Evolutionary conservation across 495 filamentous ascomycete species (phyloP).

Genomic region (Thermothielavioides terrestris): DNA sequence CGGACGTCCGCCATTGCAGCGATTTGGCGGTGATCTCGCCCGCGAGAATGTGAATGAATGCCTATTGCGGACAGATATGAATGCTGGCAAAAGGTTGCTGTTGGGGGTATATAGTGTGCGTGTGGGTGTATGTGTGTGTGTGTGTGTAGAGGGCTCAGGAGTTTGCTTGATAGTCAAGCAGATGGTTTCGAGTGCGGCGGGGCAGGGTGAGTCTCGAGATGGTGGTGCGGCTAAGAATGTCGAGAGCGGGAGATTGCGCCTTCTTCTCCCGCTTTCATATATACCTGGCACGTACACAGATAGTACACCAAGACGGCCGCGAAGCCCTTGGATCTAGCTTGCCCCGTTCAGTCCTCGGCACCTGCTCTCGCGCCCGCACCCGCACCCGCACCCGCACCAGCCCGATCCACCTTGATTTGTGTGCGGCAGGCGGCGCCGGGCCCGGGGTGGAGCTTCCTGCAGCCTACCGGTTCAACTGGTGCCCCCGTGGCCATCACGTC

Average conservation of each 20-base stretch:
- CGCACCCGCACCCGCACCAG: neutral
- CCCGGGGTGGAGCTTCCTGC: neutral
- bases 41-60: too few species aligned
- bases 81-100: neutral
- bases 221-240: neutral
- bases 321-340: neutral
- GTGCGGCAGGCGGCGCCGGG: slow-evolving; percentile 3
- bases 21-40: neutral
- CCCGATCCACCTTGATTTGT: slow-evolving; percentile 1
- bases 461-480: neutral
- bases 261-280: neutral
- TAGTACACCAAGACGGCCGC: too few species aligned
- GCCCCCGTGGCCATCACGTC: neutral
- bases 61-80: too few species aligned
- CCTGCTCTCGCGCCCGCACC: neutral
- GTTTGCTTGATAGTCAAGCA: neutral
- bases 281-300: neutral
- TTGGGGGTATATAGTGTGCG: too few species aligned
- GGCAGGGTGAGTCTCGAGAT: neutral
- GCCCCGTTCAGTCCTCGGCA: slow-evolving; percentile 18
- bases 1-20: slow-evolving; percentile 32
- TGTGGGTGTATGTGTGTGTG: too few species aligned
- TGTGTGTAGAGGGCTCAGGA: too few species aligned
- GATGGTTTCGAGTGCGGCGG: neutral
- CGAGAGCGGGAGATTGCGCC: neutral